phyloP scores from a whole-genome alignment of 306 rosid species.

The Sophora flavescens region DNA sequence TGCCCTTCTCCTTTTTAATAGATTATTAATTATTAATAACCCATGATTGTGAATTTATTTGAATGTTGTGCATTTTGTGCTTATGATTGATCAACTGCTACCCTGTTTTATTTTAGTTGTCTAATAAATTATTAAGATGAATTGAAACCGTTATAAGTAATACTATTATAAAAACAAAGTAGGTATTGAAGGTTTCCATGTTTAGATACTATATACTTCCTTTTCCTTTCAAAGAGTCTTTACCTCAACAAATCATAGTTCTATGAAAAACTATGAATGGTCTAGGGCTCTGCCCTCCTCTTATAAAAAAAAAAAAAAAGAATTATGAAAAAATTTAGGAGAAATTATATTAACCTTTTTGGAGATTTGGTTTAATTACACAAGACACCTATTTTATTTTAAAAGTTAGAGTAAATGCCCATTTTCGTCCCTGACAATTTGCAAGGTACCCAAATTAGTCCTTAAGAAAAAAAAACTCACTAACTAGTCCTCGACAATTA shows the following conservation, averaged over 20 bases:
- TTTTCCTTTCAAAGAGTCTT: background rate
- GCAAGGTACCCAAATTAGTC: no score
- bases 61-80: background rate
- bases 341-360: no score
- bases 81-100: conserved; percentile 33
- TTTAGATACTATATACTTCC: background rate
- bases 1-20: conserved; percentile 18
- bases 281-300: no score
- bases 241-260: background rate
- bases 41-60: background rate
- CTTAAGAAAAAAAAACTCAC: no score
- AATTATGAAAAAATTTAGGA: no score
- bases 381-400: no score
- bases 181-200: conserved; percentile 32
- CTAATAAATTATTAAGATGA: background rate
- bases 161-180: background rate
- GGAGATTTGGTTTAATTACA: no score
- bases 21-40: background rate
- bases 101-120: conserved; percentile 7
- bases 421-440: no score
- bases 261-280: background rate
- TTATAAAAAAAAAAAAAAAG: no score
- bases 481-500: no score
- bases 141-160: conserved; percentile 3
- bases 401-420: no score